Evolutionary conservation across 192 early-diverging fungal genomes (phyloP).

Genomic region (Coemansia umbellata): DNA sequence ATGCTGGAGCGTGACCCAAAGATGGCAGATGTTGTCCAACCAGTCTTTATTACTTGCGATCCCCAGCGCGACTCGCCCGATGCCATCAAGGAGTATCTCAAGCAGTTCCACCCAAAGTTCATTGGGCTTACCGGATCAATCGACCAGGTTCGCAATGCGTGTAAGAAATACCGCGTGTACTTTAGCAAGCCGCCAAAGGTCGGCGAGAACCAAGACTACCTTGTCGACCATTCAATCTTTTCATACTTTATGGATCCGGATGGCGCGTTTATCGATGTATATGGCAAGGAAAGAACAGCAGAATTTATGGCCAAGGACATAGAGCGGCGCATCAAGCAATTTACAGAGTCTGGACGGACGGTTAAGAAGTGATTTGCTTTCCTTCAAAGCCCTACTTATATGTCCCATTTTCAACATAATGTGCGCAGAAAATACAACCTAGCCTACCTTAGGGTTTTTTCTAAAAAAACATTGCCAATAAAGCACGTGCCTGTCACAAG

Average conservation of each 20-base stretch:
- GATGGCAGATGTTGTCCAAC: constrained; percentile 59
- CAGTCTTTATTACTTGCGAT: constrained; percentile 96
- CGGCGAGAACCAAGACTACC: constrained; percentile 80
- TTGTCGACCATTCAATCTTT: constrained; percentile 99
- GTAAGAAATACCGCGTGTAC: constrained; percentile 94
- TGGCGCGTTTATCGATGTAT: constrained; percentile 86
- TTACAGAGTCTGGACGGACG: constrained; percentile 11
- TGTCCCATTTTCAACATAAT: no score
- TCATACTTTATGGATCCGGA: constrained; percentile 94
- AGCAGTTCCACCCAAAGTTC: constrained; percentile 92
- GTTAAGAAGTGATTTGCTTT: constrained; percentile 15
- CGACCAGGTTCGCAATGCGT: constrained; percentile 75
- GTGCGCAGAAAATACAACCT: no score
- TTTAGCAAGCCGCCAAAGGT: constrained; percentile 83
- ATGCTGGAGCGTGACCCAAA: constrained; percentile 52
- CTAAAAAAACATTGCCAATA: no score
- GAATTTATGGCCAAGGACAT: constrained; percentile 39
- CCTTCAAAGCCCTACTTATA: no score
- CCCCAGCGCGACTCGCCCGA: constrained; percentile 88
- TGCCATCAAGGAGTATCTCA: constrained; percentile 70
- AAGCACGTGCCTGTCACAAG: constrained; percentile 1
- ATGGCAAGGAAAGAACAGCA: constrained; percentile 68
- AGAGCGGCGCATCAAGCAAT: constrained; percentile 24
- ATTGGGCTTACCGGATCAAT: constrained; percentile 88
- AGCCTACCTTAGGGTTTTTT: no score